Conservation (phyloP, 805 yeast species). For the Starmerella scarabaei region DNA sequence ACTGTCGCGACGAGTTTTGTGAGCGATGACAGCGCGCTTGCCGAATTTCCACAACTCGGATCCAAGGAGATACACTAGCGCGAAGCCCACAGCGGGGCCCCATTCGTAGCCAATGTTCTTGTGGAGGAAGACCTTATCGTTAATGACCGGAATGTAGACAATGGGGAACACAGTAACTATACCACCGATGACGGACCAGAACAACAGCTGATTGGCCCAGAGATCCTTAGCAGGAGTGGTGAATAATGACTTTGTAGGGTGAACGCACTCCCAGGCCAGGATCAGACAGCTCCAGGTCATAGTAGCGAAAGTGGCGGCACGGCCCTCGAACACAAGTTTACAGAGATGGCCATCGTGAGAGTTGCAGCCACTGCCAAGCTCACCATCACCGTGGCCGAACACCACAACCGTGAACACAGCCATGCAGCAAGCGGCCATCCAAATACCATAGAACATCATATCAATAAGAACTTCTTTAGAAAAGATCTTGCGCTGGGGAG, state of each 20-base stretch:
- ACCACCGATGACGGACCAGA: slow-evolving; percentile 69
- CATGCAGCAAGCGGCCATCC: slow-evolving; percentile 62
- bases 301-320: slow-evolving; percentile 65
- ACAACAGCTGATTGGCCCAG: slow-evolving; percentile 62
- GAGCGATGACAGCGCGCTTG: slow-evolving; percentile 35
- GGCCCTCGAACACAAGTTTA: slow-evolving; percentile 52
- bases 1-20: neutral
- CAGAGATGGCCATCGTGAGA: slow-evolving; percentile 37
- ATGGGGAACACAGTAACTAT: slow-evolving; percentile 65
- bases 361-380: slow-evolving; percentile 54
- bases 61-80: slow-evolving; percentile 44
- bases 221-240: slow-evolving; percentile 50
- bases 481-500: slow-evolving; percentile 54
- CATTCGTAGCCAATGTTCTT: slow-evolving; percentile 62
- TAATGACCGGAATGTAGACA: slow-evolving; percentile 79
- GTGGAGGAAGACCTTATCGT: slow-evolving; percentile 61
- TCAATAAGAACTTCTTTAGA: slow-evolving; percentile 56
- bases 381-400: slow-evolving; percentile 54
- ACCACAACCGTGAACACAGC: slow-evolving; percentile 50
- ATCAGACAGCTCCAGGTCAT: slow-evolving; percentile 80
- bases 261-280: slow-evolving; percentile 75
- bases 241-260: slow-evolving; percentile 56
- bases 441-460: slow-evolving; percentile 57
- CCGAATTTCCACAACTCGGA: slow-evolving; percentile 55
- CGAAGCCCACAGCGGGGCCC: slow-evolving; percentile 53